Conservation (phyloP, 306 rosid genomes). For the Cucumis sativus region Cucumber_9930_V3 NC_026655.2:26778501-26779000, state of each 20-base stretch:
- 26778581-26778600: conserved; percentile 68
- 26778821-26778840: not conserved
- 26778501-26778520: too few relatives aligned
- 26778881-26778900: not conserved
- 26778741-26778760: not conserved
- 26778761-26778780: not conserved
- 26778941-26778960: not conserved
- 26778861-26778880: not conserved
- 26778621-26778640: conserved; percentile 40
- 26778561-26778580: conserved; percentile 77
- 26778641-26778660: not conserved
- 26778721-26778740: not conserved
- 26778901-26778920: not conserved
- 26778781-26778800: not conserved
- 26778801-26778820: not conserved
- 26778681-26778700: not conserved
- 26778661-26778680: not conserved
- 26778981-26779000: not conserved
- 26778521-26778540: not conserved
- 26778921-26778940: not conserved
- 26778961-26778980: not conserved
- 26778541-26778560: conserved; percentile 48
- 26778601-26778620: conserved; percentile 70
- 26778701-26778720: not conserved
- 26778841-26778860: not conserved